Conservation (phyloP, 129 eudicot genomes). For the Saposhnikovia divaricata region DNA sequence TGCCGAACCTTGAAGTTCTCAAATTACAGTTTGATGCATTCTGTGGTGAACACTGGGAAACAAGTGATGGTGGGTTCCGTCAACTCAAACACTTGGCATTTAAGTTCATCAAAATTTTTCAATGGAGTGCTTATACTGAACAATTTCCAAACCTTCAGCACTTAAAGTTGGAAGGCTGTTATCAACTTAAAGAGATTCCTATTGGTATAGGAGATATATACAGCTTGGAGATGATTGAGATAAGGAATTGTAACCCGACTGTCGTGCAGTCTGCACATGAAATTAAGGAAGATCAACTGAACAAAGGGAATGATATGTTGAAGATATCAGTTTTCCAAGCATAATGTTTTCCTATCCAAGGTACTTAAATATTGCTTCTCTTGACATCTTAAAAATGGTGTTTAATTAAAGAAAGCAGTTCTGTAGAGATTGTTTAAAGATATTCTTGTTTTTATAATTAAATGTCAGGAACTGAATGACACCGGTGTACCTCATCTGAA, state of each 20-base stretch:
- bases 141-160: conserved; percentile 19
- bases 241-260: background rate
- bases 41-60: conserved; percentile 15
- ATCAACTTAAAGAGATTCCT: conserved; percentile 17
- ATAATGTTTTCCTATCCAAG: background rate
- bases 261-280: background rate
- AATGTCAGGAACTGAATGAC: too few relatives aligned
- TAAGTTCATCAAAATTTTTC: background rate
- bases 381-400: too few relatives aligned
- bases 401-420: too few relatives aligned
- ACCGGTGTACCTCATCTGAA: too few relatives aligned
- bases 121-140: conserved; percentile 14
- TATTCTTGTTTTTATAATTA: too few relatives aligned
- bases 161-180: conserved; percentile 7
- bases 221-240: conserved; percentile 14
- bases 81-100: conserved; percentile 15
- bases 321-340: conserved; percentile 1
- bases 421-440: too few relatives aligned
- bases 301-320: conserved; percentile 11
- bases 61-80: conserved; percentile 18
- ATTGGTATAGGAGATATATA: conserved; percentile 1
- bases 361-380: background rate
- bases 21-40: conserved; percentile 10
- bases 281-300: conserved; percentile 12
- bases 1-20: conserved; percentile 21